Evolutionary conservation across 106 monocot genomes (phyloP).

Genomic region (Hemerocallis citrina): DNA sequence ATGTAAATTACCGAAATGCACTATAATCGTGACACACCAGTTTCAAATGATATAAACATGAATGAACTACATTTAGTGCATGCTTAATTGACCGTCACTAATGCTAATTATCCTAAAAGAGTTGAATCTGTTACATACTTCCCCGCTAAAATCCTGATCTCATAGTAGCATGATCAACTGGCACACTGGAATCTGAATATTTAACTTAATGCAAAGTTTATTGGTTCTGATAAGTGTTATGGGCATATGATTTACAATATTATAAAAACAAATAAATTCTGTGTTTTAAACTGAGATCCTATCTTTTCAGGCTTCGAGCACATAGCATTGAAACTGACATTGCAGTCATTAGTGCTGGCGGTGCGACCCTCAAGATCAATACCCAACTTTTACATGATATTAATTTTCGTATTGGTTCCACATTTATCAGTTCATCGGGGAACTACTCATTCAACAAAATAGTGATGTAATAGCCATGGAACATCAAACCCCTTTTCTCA

Average conservation of each 20-base stretch:
- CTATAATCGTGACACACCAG: too few species aligned
- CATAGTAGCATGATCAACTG: too few species aligned
- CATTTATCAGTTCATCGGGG: conserved; percentile 94
- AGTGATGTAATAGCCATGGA: conserved; percentile 30
- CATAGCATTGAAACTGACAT: conserved; percentile 55
- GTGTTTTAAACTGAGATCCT: not conserved
- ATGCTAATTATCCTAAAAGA: not conserved
- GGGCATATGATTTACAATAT: too few species aligned
- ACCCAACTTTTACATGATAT: conserved; percentile 46
- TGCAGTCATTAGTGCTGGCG: conserved; percentile 47
- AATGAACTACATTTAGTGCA: too few species aligned
- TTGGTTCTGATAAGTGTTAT: not conserved
- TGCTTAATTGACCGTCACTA: not conserved
- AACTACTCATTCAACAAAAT: conserved; percentile 46
- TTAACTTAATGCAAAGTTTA: too few species aligned
- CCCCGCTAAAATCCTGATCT: not conserved
- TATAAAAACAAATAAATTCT: too few species aligned
- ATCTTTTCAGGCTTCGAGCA: conserved; percentile 36
- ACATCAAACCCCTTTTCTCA: too few species aligned
- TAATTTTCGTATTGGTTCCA: conserved; percentile 41
- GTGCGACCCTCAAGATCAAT: conserved; percentile 44
- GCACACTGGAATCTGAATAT: not conserved
- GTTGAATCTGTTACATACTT: not conserved
- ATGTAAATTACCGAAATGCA: too few species aligned
- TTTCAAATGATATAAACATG: too few species aligned